Conservation (phyloP, 176 grass and related monocot genomes). For the Canna indica region DNA sequence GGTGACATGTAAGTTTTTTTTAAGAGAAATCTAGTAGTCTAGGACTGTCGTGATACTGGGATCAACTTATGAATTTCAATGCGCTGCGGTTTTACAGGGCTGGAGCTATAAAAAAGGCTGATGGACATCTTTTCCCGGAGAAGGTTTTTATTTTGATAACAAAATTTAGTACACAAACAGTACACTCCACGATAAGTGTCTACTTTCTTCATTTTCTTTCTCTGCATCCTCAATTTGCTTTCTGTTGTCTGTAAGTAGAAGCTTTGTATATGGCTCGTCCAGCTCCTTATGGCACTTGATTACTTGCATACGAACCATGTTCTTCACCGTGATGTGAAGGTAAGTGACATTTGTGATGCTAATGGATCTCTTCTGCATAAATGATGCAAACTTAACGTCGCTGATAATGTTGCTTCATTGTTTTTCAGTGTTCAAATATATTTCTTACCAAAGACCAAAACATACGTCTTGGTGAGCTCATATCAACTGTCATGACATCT, state of each 20-base stretch:
- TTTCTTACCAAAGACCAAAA: conserved; percentile 84
- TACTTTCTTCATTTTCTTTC: conserved; percentile 6
- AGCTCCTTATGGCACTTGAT: conserved; percentile 82
- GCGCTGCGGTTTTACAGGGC: conserved; percentile 35
- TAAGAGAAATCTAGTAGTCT: neutral
- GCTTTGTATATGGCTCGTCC: conserved; percentile 71
- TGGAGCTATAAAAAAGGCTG: conserved; percentile 72
- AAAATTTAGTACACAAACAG: conserved; percentile 3
- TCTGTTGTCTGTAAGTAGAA: conserved; percentile 39
- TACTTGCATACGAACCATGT: conserved; percentile 86
- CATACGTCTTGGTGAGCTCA: conserved; percentile 62
- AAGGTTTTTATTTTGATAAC: conserved; percentile 41
- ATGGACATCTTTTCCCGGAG: conserved; percentile 57
- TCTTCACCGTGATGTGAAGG: conserved; percentile 91
- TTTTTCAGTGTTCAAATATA: conserved; percentile 86
- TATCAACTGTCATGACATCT: neutral
- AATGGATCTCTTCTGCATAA: neutral
- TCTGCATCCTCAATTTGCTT: neutral
- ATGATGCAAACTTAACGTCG: conserved; percentile 8
- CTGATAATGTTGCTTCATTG: conserved; percentile 4
- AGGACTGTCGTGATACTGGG: neutral
- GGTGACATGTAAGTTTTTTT: conserved; percentile 75
- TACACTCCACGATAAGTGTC: too few relatives aligned
- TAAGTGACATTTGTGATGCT: conserved; percentile 13
- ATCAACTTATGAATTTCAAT: neutral